These are phyloP conservation scores for Fusarium caatingaense DNA, from an alignment of 2,329 filamentous ascomycete species.

Conservation along the genomic window DNA sequence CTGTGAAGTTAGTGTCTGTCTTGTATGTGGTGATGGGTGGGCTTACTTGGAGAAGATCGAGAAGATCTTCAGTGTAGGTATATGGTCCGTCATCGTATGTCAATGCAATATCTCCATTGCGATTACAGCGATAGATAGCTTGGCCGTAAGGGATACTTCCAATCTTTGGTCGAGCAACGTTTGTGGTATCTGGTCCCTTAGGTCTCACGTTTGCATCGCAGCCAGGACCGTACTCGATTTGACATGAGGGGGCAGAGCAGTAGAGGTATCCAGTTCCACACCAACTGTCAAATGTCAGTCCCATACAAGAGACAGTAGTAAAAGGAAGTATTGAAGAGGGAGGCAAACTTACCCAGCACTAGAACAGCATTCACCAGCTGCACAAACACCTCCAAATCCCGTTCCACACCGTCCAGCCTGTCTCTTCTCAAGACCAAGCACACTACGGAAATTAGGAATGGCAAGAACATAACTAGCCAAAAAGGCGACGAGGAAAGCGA, in stretches of 20 bases:
- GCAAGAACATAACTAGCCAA: slow-evolving; percentile 9
- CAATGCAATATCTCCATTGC: slow-evolving; percentile 54
- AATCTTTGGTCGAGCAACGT: slow-evolving; percentile 62
- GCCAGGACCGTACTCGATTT: slow-evolving; percentile 68
- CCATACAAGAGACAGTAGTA: background rate
- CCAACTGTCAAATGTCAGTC: slow-evolving; percentile 54
- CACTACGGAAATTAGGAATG: background rate
- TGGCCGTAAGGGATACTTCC: slow-evolving; percentile 68
- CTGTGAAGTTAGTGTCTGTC: slow-evolving; percentile 28
- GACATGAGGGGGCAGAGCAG: slow-evolving; percentile 71
- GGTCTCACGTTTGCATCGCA: slow-evolving; percentile 70
- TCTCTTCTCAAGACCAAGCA: slow-evolving; percentile 28
- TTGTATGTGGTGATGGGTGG: no score
- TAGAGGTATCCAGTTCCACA: slow-evolving; percentile 66
- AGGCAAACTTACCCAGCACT: slow-evolving; percentile 52
- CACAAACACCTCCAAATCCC: slow-evolving; percentile 51
- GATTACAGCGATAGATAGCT: slow-evolving; percentile 56
- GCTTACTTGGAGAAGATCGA: slow-evolving; percentile 51
- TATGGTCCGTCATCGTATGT: slow-evolving; percentile 62
- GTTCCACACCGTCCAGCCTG: slow-evolving; percentile 58
- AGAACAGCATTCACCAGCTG: slow-evolving; percentile 55
- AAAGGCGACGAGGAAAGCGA: slow-evolving; percentile 8
- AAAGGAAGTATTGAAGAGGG: no score
- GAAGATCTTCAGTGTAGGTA: slow-evolving; percentile 55
- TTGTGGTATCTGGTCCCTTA: slow-evolving; percentile 64